These are phyloP conservation scores for Malassezia psittaci DNA, from an alignment of 1,284 basidiomycete genomes.

Conservation along the genomic window DNA sequence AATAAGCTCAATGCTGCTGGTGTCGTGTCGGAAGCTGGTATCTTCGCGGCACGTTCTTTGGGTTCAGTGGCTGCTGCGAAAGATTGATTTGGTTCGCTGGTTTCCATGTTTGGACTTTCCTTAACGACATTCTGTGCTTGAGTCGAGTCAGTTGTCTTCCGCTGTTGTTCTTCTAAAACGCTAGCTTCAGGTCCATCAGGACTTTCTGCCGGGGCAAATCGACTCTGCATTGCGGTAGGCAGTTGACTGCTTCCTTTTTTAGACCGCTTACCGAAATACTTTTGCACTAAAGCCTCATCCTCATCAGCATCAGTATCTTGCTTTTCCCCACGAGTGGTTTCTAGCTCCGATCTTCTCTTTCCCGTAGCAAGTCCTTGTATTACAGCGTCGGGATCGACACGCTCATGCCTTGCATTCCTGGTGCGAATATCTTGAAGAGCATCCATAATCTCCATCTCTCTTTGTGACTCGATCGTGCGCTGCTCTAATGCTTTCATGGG, in stretches of 20 bases:
- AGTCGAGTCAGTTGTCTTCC: no score
- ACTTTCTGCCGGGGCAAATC: no score
- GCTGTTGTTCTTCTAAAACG: no score
- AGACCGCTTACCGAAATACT: conserved; percentile 24
- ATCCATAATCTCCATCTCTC: conserved; percentile 97
- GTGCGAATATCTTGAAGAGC: conserved; percentile 87
- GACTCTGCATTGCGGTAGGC: no score
- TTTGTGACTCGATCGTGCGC: conserved; percentile 75
- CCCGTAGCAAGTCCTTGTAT: conserved; percentile 19
- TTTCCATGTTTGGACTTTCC: no score
- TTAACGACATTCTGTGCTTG: no score
- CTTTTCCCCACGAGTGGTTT: conserved; percentile 19
- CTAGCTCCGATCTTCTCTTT: conserved; percentile 16
- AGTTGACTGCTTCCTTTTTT: no score
- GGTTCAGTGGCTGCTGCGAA: no score
- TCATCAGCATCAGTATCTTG: conserved; percentile 65
- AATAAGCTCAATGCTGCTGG: conserved; percentile 22
- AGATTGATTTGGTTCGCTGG: no score
- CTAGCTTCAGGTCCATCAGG: no score
- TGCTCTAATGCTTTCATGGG: conserved; percentile 95
- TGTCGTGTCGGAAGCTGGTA: conserved; percentile 6
- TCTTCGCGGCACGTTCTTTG: no score
- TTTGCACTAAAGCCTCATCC: conserved; percentile 80
- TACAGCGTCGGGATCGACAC: conserved; percentile 48
- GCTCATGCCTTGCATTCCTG: conserved; percentile 80